Evolutionary conservation across 164 flowering plant genomes (phyloP).

Genomic region (Nymphaea colorata): DNA sequence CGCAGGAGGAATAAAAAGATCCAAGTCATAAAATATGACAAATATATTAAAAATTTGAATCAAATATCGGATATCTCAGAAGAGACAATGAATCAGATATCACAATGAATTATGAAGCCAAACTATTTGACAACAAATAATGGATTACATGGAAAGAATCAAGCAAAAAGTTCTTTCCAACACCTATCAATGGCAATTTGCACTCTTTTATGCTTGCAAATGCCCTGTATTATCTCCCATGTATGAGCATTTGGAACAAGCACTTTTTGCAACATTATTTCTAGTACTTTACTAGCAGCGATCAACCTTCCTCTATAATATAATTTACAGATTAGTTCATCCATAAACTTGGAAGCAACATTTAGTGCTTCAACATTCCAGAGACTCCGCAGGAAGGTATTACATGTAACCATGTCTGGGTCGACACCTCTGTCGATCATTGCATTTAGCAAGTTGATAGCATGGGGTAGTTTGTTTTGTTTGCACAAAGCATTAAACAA

Average conservation of each 20-base stretch:
- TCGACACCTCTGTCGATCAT: constrained; percentile 74
- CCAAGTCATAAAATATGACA: too few relatives aligned
- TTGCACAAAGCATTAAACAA: constrained; percentile 57
- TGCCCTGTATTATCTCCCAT: constrained; percentile 40
- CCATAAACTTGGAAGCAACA: constrained; percentile 58
- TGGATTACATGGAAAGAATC: constrained; percentile 11
- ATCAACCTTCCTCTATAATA: constrained; percentile 31
- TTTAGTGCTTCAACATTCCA: constrained; percentile 41
- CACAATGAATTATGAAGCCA: not conserved
- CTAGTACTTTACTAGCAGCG: constrained; percentile 52
- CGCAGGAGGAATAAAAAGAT: too few relatives aligned
- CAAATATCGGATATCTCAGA: too few relatives aligned
- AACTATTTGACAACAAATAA: constrained; percentile 12
- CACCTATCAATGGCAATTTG: constrained; percentile 41
- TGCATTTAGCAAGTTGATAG: constrained; percentile 48
- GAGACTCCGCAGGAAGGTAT: constrained; percentile 47
- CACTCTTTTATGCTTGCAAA: constrained; percentile 48
- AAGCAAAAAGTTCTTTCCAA: constrained; percentile 31
- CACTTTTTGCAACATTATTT: constrained; percentile 68
- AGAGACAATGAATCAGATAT: too few relatives aligned
- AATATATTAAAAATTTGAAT: too few relatives aligned
- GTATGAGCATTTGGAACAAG: constrained; percentile 50
- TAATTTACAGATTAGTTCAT: constrained; percentile 60
- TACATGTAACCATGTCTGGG: constrained; percentile 63
- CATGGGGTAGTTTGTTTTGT: constrained; percentile 33